A percentile compares a stretch with the other conserved stretches of the same genome.
These are phyloP conservation scores for Eucalyptus lansdowneana DNA, from an alignment of 345 rosid genomes.

Conservation along the genomic window DNA sequence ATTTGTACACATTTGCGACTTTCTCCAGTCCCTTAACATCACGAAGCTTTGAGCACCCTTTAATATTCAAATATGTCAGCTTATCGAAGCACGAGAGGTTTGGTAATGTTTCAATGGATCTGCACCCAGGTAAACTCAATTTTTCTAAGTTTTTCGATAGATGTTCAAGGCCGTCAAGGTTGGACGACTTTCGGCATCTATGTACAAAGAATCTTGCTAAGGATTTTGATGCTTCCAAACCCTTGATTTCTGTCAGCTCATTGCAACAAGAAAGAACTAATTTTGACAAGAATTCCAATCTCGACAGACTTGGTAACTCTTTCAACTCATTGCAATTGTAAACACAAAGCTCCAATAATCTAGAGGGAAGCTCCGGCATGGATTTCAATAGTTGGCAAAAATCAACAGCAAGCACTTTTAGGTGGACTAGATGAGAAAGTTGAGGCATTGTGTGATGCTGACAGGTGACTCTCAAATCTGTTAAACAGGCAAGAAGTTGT, in stretches of 20 bases:
- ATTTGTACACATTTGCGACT: rapidly evolving
- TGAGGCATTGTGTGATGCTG: neutral
- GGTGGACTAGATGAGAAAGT: neutral
- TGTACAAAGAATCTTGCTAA: neutral
- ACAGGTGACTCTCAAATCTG: rapidly evolving
- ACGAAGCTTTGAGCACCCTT: neutral
- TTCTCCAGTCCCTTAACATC: neutral
- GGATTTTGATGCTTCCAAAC: neutral
- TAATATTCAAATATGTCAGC: neutral
- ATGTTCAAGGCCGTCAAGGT: neutral
- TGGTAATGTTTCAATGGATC: neutral
- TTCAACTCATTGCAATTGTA: neutral
- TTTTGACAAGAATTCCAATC: neutral
- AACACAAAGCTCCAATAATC: neutral
- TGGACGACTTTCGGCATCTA: neutral
- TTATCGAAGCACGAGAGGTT: neutral
- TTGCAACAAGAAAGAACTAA: neutral
- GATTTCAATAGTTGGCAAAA: neutral
- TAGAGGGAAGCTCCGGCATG: rapidly evolving
- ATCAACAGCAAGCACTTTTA: rapidly evolving
- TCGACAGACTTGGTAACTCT: neutral
- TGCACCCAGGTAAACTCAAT: rapidly evolving
- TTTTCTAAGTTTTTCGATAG: neutral
- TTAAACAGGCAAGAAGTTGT: neutral
- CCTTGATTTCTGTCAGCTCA: neutral